Evolutionary conservation across 768 basidiomycete genomes (phyloP).

Genomic region (Paxillus involutus): DNA sequence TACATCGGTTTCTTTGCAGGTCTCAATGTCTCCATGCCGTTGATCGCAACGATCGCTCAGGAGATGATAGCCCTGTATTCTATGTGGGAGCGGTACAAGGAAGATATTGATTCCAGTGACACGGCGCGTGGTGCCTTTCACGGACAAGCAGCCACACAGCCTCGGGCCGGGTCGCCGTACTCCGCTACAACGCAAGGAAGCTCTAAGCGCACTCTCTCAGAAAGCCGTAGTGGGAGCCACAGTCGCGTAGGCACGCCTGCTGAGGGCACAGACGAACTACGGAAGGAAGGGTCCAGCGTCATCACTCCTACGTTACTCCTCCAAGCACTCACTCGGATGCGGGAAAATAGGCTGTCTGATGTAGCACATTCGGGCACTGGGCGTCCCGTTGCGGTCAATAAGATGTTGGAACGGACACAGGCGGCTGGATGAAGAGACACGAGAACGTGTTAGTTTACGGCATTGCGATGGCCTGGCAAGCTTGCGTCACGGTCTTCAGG

Average conservation of each 20-base stretch:
- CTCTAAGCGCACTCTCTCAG: slow-evolving; percentile 23
- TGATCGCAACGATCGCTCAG: slow-evolving; percentile 83
- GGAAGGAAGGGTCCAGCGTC: slow-evolving; percentile 17
- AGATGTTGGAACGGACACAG: slow-evolving; percentile 71
- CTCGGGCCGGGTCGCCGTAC: slow-evolving; percentile 18
- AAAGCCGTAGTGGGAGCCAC: slow-evolving; percentile 24
- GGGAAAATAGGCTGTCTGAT: slow-evolving; percentile 62
- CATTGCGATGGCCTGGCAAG: too few species aligned
- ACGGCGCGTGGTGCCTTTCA: slow-evolving; percentile 17
- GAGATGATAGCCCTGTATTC: slow-evolving; percentile 90
- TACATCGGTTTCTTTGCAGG: slow-evolving; percentile 80
- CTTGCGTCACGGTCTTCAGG: too few species aligned
- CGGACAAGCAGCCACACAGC: slow-evolving; percentile 6
- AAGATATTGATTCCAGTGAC: slow-evolving; percentile 50
- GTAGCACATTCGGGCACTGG: slow-evolving; percentile 48
- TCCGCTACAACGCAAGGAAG: slow-evolving; percentile 17
- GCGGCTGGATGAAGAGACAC: slow-evolving; percentile 44
- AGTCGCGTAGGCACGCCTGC: slow-evolving; percentile 29
- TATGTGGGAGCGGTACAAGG: slow-evolving; percentile 83
- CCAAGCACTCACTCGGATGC: slow-evolving; percentile 60
- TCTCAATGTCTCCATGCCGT: slow-evolving; percentile 80
- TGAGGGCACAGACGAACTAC: slow-evolving; percentile 20
- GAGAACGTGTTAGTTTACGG: neutral
- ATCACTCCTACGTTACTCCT: slow-evolving; percentile 64
- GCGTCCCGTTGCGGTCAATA: slow-evolving; percentile 60